Conservation (phyloP, 768 basidiomycete genomes). For the Collybiopsis luxurians region DNA sequence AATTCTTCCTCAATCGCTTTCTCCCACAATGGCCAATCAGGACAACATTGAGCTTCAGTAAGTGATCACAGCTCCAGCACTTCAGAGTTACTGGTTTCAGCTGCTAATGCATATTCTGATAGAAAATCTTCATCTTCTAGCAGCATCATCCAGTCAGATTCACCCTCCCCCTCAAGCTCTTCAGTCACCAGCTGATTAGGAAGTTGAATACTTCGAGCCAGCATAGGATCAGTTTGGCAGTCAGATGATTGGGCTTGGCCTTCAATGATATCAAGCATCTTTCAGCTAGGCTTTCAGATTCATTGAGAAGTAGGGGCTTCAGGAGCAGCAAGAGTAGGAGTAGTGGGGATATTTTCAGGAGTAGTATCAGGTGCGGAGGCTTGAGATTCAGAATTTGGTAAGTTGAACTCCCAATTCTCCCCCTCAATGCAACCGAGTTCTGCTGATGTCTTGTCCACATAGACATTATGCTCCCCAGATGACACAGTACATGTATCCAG, state of each 20-base stretch:
- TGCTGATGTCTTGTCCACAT: conserved; percentile 1
- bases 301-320: background rate
- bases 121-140: conserved; percentile 7
- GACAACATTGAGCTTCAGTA: background rate
- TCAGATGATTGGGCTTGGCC: background rate
- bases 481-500: conserved; percentile 15
- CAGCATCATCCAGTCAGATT: background rate
- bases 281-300: background rate
- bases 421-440: conserved; percentile 11
- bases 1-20: conserved; percentile 14
- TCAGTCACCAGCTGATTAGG: background rate
- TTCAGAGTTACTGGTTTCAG: conserved; percentile 17
- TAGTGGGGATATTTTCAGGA: background rate
- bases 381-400: background rate
- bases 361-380: background rate
- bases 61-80: conserved; percentile 3
- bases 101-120: conserved; percentile 17
- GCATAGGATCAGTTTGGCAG: no score
- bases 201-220: background rate
- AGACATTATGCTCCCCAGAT: conserved; percentile 12
- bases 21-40: conserved; percentile 15
- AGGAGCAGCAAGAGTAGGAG: background rate
- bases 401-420: conserved; percentile 5
- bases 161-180: background rate
- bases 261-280: background rate